Conservation (phyloP, 441 rosid genomes). For the Biscutella laevigata region DNA sequence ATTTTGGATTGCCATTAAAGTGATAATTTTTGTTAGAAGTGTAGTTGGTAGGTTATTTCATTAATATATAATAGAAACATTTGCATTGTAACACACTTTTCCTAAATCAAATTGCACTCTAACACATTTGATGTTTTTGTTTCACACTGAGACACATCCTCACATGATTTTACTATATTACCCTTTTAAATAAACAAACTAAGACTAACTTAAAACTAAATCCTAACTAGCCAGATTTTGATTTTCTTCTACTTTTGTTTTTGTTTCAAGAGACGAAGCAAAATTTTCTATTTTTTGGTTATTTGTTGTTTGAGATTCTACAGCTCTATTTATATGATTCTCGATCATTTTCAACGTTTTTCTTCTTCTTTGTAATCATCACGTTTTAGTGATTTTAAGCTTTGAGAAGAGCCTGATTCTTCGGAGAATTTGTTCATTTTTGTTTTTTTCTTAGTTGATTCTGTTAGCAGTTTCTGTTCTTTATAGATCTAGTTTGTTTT, state of each 20-base stretch:
- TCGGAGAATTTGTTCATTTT: not conserved
- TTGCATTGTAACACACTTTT: too few species aligned
- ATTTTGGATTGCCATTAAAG: too few species aligned
- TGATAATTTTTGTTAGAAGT: too few species aligned
- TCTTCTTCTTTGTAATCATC: conserved; percentile 34
- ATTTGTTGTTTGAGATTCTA: conserved; percentile 31
- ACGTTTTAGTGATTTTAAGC: conserved; percentile 24
- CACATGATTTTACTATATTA: too few species aligned
- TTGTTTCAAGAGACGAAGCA: conserved; percentile 2
- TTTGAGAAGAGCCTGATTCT: conserved; percentile 25
- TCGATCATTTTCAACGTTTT: conserved; percentile 17
- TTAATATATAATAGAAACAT: too few species aligned
- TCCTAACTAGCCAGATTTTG: too few species aligned
- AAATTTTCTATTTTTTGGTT: conserved; percentile 31
- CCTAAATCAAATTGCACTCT: too few species aligned
- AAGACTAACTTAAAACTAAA: too few species aligned
- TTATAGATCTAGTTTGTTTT: conserved; percentile 5
- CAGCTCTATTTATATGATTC: conserved; percentile 37
- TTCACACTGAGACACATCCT: too few species aligned
- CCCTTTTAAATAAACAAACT: too few species aligned
- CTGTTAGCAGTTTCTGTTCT: conserved; percentile 23
- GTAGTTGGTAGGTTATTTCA: too few species aligned
- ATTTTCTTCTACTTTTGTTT: conserved; percentile 6
- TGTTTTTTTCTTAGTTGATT: conserved; percentile 4
- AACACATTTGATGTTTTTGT: too few species aligned